Evolutionary conservation across 441 rosid species (phyloP).

Genomic region (Rhodomyrtus psidioides): DNA sequence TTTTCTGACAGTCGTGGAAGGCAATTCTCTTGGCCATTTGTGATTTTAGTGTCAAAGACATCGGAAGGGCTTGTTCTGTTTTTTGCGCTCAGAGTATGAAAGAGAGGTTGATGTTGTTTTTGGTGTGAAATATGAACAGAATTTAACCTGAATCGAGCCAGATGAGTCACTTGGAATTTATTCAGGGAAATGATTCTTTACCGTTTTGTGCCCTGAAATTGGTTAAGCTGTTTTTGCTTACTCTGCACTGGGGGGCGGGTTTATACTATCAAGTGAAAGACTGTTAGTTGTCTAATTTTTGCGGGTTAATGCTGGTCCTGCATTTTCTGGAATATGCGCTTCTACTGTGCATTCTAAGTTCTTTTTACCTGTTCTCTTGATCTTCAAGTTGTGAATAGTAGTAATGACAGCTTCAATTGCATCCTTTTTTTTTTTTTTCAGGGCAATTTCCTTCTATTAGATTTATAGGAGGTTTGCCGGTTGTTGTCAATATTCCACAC

Average conservation of each 20-base stretch:
- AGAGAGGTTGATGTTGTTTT: neutral
- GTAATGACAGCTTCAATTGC: neutral
- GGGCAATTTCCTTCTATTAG: neutral
- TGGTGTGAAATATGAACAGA: neutral
- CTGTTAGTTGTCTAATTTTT: neutral
- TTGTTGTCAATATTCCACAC: neutral
- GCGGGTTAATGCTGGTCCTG: neutral
- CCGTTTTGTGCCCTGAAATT: neutral
- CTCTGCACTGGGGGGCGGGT: neutral
- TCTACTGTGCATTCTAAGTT: neutral
- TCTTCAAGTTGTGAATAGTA: neutral
- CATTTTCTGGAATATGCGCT: neutral
- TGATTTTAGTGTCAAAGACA: neutral
- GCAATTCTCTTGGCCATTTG: neutral
- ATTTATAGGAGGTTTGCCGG: neutral
- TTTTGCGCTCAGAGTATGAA: neutral
- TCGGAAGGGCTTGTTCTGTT: neutral
- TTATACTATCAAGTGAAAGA: neutral
- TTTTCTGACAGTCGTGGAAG: neutral
- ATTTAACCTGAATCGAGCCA: neutral
- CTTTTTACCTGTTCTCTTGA: neutral
- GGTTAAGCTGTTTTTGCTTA: neutral
- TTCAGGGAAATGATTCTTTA: neutral
- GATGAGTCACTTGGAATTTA: neutral
- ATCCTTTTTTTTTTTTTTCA: neutral